A percentile compares a stretch with the other conserved stretches of the same genome.
Evolutionary conservation across 257 asterid genomes (phyloP).

Genomic region (Prunella vulgaris): DNA sequence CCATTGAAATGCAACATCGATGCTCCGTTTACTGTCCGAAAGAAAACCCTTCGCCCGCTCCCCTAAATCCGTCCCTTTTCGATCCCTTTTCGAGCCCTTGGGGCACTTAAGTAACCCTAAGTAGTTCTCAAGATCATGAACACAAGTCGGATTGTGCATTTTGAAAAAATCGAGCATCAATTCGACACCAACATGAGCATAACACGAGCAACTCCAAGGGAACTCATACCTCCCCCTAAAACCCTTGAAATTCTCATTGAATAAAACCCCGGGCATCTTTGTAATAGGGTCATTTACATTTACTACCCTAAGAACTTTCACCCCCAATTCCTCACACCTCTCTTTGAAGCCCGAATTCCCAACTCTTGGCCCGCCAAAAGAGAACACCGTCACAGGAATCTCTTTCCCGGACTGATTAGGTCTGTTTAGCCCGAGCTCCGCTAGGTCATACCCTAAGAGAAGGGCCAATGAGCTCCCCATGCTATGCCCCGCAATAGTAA

Average conservation of each 20-base stretch:
- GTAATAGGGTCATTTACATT: slow-evolving; percentile 65
- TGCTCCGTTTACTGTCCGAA: background rate
- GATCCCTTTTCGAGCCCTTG: slow-evolving; percentile 14
- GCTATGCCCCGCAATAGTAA: slow-evolving; percentile 59
- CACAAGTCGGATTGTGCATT: slow-evolving; percentile 61
- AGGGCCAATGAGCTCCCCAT: slow-evolving; percentile 72
- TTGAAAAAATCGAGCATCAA: slow-evolving; percentile 50
- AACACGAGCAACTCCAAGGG: slow-evolving; percentile 55
- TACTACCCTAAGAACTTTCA: slow-evolving; percentile 50
- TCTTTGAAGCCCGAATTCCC: slow-evolving; percentile 60
- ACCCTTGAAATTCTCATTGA: slow-evolving; percentile 52
- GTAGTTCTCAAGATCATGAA: slow-evolving; percentile 55
- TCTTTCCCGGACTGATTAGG: background rate
- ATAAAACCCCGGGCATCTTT: slow-evolving; percentile 59
- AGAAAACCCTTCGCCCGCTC: slow-evolving; percentile 35
- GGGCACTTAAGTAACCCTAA: slow-evolving; percentile 45
- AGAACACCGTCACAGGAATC: slow-evolving; percentile 52
- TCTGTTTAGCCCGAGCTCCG: slow-evolving; percentile 52
- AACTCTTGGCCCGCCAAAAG: slow-evolving; percentile 73
- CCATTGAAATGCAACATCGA: slow-evolving; percentile 30
- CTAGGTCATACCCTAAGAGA: slow-evolving; percentile 47
- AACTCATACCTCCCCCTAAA: slow-evolving; percentile 33
- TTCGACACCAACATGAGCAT: slow-evolving; percentile 65
- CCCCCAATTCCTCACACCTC: slow-evolving; percentile 63
- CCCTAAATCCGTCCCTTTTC: slow-evolving; percentile 17